Percentiles rank a stretch among this genome's conserved stretches.
Evolutionary conservation across 1,139 yeast species (phyloP).

Genomic region (Candida glucosophila): DNA sequence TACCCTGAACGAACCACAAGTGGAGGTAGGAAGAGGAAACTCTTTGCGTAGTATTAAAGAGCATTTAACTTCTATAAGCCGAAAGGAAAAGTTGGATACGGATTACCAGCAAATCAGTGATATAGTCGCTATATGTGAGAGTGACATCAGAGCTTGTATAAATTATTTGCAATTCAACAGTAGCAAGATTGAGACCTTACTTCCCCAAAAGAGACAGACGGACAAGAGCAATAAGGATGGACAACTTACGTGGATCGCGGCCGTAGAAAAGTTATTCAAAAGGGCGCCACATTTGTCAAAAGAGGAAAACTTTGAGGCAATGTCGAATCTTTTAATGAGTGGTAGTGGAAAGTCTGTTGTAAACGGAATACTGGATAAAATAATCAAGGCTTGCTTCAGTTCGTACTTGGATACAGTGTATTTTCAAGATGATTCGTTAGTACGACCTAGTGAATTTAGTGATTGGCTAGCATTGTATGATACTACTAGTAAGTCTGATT

Average conservation of each 20-base stretch:
- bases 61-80: conserved; percentile 23
- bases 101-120: conserved; percentile 34
- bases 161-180: conserved; percentile 73
- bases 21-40: conserved; percentile 30
- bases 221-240: conserved; percentile 37
- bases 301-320: conserved; percentile 35
- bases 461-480: conserved; percentile 80
- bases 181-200: conserved; percentile 9
- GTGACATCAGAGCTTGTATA: conserved; percentile 80
- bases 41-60: conserved; percentile 35
- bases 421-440: conserved; percentile 56
- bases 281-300: conserved; percentile 40
- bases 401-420: conserved; percentile 43
- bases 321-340: conserved; percentile 26
- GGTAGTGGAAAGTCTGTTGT: conserved; percentile 35
- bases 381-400: conserved; percentile 67
- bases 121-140: conserved; percentile 64
- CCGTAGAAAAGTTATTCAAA: conserved; percentile 47
- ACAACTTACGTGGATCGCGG: conserved; percentile 51
- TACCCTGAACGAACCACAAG: conserved; percentile 35
- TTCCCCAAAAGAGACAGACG: conserved; percentile 5
- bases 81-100: conserved; percentile 22
- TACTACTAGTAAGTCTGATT: conserved; percentile 27
- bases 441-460: conserved; percentile 53
- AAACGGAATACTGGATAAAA: conserved; percentile 47